phyloP scores from a whole-genome alignment of 495 filamentous ascomycete species.

The Aspergillus panamensis region DNA sequence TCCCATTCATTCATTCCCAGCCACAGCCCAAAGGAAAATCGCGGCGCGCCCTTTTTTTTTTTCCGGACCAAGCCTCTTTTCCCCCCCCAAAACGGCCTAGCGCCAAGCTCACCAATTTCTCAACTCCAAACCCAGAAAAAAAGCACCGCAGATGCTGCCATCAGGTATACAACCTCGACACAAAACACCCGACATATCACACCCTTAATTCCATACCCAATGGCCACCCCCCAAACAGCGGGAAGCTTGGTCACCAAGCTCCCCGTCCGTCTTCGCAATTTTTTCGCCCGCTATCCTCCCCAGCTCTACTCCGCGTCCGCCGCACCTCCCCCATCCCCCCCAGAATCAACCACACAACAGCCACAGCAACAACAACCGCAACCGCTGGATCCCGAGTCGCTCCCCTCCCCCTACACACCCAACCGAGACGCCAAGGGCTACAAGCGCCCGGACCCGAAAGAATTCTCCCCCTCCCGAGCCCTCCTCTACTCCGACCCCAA shows the following conservation, averaged over 20 bases:
- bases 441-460: constrained; percentile 33
- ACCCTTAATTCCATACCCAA: constrained; percentile 19
- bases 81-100: constrained; percentile 22
- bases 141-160: not conserved
- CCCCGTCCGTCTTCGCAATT: constrained; percentile 72
- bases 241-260: constrained; percentile 26
- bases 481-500: constrained; percentile 34
- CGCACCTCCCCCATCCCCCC: constrained; percentile 38
- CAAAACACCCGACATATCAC: not conserved
- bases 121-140: constrained; percentile 2
- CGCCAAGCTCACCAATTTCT: constrained; percentile 18
- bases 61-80: constrained; percentile 5
- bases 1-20: no score
- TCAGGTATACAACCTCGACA: not conserved
- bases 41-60: constrained; percentile 19
- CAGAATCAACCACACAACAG: constrained; percentile 21
- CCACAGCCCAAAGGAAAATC: not conserved
- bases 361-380: constrained; percentile 13
- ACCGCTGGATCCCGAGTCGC: constrained; percentile 33
- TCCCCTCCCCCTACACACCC: constrained; percentile 48
- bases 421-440: constrained; percentile 44
- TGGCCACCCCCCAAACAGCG: constrained; percentile 23
- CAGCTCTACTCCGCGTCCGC: constrained; percentile 42
- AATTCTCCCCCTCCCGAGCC: constrained; percentile 33
- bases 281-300: constrained; percentile 88